Conservation (phyloP, 1,284 basidiomycete genomes). For the Sporisorium sorghi region DNA sequence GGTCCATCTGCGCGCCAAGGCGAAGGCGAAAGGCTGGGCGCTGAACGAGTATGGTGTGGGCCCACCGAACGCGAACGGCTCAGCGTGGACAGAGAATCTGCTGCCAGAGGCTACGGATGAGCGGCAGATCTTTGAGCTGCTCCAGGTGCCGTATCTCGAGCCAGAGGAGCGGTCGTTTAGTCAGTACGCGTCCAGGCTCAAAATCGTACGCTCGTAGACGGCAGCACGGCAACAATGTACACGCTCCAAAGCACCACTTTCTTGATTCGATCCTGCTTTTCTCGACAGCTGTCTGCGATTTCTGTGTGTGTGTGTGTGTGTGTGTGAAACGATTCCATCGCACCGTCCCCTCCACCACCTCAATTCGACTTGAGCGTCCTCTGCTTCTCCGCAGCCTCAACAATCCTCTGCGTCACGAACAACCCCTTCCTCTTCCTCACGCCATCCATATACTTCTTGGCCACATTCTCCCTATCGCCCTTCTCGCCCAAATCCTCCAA, state of each 20-base stretch:
- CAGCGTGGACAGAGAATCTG: slow-evolving; percentile 32
- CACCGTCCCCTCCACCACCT: too few species aligned
- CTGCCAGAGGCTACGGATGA: slow-evolving; percentile 34
- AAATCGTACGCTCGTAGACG: slow-evolving; percentile 7
- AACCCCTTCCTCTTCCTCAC: slow-evolving; percentile 75
- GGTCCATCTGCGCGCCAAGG: slow-evolving; percentile 32
- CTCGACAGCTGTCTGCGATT: too few species aligned
- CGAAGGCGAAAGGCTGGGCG: slow-evolving; percentile 27
- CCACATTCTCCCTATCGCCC: slow-evolving; percentile 91
- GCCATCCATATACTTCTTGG: slow-evolving; percentile 90
- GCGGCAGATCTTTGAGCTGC: slow-evolving; percentile 32
- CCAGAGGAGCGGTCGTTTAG: slow-evolving; percentile 30
- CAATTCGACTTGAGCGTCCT: slow-evolving; percentile 67
- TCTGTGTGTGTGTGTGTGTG: background rate
- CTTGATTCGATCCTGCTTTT: too few species aligned
- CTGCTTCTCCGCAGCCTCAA: slow-evolving; percentile 68
- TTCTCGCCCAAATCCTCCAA: slow-evolving; percentile 97
- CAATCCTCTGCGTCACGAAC: slow-evolving; percentile 58
- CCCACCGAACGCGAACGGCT: slow-evolving; percentile 35
- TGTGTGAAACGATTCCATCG: too few species aligned
- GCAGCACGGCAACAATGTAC: background rate
- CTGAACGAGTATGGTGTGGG: slow-evolving; percentile 43
- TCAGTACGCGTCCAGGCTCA: slow-evolving; percentile 14
- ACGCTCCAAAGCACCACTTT: background rate
- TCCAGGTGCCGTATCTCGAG: slow-evolving; percentile 28